Base-by-base conservation (phyloP, 2,329 filamentous ascomycete genomes). In the Dactylella cylindrospora region DNA sequence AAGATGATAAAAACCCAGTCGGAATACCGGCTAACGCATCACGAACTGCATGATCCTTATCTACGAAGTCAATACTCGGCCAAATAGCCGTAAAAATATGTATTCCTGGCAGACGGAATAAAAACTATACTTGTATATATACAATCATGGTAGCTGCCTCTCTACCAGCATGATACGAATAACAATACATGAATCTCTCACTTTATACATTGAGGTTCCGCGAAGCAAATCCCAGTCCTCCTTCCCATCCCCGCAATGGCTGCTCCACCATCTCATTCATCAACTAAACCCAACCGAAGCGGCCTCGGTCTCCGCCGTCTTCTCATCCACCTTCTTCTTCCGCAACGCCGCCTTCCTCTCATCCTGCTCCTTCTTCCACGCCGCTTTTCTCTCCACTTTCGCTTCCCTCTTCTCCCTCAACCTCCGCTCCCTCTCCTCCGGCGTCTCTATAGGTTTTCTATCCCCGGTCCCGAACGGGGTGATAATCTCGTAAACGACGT, bases 401-500 rank as follows among this genome's bases (percentile, higher is more conserved):
- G 74, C 75, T 25, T 75, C 73, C 52, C 79, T 79, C 71, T 81
- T 78, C 23, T 74, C 73, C 41, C 31, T 35, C 26, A 40, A 47
- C 17, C 82, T 77, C 54, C 80, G 77, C 45, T 76, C 74, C 35
- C 81, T 76, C 72, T 90, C 81, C 45, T 83, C 81, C 38, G 81
- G 72, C 0, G 78, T 82, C 20, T 84, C 84, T 8, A 93, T 77
- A 0, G 81, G 77, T 3, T 85, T 83, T 5, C 88, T 77, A 51
- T 80, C 77, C 22, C 82, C 77, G 47, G 76, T 75, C 13, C 85
- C 85, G 59, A 80, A 82, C 1, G 85, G 87, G 2, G 86, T 84
- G 64, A 91, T 80, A 67, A 93, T 90, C 64, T 80, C 77, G 66
- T 84, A 83, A 22, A 93, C 83, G 28, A 90, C 83, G 69, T 91